Conservation (phyloP, 495 filamentous ascomycete genomes). For the Penicillium cinerascens region DNA sequence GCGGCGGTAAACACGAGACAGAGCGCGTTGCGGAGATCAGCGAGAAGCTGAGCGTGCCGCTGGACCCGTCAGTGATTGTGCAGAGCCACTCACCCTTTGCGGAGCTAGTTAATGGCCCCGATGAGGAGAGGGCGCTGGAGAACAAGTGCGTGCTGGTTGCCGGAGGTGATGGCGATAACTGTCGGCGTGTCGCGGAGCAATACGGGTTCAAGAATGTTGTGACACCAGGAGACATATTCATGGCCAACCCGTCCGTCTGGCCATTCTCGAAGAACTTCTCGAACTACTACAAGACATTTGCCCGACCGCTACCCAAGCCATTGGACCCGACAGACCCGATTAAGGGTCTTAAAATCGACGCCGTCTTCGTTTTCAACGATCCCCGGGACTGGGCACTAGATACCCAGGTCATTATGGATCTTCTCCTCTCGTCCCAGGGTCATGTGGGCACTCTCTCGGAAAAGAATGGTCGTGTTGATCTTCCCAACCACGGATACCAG, state of each 20-base stretch:
- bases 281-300: slow-evolving; percentile 57
- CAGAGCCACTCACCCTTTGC: slow-evolving; percentile 84
- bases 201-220: slow-evolving; percentile 84
- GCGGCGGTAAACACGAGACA: slow-evolving; percentile 74
- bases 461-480: slow-evolving; percentile 47
- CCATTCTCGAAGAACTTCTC: slow-evolving; percentile 67
- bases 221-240: slow-evolving; percentile 79
- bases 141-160: slow-evolving; percentile 77
- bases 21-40: slow-evolving; percentile 69
- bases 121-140: slow-evolving; percentile 42
- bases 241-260: slow-evolving; percentile 69
- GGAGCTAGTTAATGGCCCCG: slow-evolving; percentile 43
- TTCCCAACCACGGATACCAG: slow-evolving; percentile 73
- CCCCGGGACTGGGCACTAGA: slow-evolving; percentile 94
- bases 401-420: slow-evolving; percentile 73
- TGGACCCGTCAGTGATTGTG: slow-evolving; percentile 65
- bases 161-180: slow-evolving; percentile 75
- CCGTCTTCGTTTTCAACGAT: slow-evolving; percentile 86
- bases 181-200: slow-evolving; percentile 68
- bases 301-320: slow-evolving; percentile 54
- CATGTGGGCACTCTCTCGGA: slow-evolving; percentile 72
- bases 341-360: slow-evolving; percentile 66
- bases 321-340: slow-evolving; percentile 34
- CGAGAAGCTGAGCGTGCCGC: slow-evolving; percentile 53
- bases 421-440: slow-evolving; percentile 71